Percentiles rank a stretch among this genome's conserved stretches.
Evolutionary conservation across 1,139 yeast genomes (phyloP).

Genomic region (Groenewaldozyma sp.): DNA sequence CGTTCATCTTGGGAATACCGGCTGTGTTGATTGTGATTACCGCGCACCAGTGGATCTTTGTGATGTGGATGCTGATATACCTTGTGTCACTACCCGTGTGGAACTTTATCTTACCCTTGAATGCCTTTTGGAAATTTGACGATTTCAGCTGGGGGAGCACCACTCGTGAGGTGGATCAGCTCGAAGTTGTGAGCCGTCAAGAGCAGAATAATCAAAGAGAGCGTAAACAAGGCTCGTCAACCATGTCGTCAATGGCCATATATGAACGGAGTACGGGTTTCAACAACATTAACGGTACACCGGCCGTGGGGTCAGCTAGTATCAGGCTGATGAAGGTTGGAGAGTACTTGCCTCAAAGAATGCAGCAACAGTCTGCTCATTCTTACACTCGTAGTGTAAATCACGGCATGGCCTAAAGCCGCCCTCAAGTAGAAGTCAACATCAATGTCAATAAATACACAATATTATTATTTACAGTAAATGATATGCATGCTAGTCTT

Average conservation of each 20-base stretch:
- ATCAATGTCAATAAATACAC: too few relatives aligned
- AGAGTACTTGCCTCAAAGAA: not conserved
- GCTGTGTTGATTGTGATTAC: constrained; percentile 75
- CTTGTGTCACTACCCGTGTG: constrained; percentile 76
- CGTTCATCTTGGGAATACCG: constrained; percentile 73
- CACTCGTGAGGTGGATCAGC: not conserved
- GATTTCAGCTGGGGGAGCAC: constrained; percentile 97
- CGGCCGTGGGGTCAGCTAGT: not conserved
- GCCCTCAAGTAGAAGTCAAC: too few relatives aligned
- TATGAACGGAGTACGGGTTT: not conserved
- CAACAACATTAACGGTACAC: too few relatives aligned
- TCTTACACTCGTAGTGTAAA: too few relatives aligned
- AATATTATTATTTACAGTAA: too few relatives aligned
- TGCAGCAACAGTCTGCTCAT: too few relatives aligned
- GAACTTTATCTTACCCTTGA: constrained; percentile 79
- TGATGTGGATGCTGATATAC: constrained; percentile 72
- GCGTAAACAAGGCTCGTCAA: not conserved
- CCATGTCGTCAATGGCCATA: not conserved
- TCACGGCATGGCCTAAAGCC: too few relatives aligned
- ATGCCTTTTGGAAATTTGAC: constrained; percentile 90
- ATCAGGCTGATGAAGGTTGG: not conserved
- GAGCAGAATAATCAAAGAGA: constrained; percentile 21
- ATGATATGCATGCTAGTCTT: too few relatives aligned
- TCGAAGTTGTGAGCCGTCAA: too few relatives aligned
- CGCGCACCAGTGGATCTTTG: constrained; percentile 59